Base-by-base conservation (phyloP, 495 filamentous ascomycete genomes). In the Cetradonia linearis region DNA sequence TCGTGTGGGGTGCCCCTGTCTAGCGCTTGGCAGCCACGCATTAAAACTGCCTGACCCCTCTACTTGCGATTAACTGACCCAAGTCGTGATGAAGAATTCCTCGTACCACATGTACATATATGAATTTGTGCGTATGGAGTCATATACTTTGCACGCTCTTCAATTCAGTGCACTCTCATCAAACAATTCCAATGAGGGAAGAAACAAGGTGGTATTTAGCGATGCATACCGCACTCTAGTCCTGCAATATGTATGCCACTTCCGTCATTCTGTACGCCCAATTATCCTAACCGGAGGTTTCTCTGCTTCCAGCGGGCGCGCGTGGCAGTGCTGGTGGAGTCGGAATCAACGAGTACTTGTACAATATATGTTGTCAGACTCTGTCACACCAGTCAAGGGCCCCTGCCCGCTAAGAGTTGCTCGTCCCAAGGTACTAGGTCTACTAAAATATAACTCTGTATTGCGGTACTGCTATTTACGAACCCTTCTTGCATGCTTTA, bases 401-500 rank as follows among this genome's bases (percentile, higher is more conserved):
- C 18, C 18, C 11, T 23, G 50, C 23, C 30, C 52, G 23, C 23
- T 20, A 33, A 27, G 36, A 44, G 30, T 28, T 50, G 7, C 7
- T 33, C 4, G 11, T 25, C 42, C 20, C n/a, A n/a, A n/a, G n/a
- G n/a, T 46, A 46, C 25, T 20, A 46, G 10, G 1, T 25, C 9
- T 46, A 14, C 42, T 46, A 3, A n/a, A 25, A 46, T 25, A 23
- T 14, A n/a, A 20, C n/a, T 46, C 23, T 38, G 10, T n/a, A 23
- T 18, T 25, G 16, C 47, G 56, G 2, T 53, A 38, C 55, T 55
- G 55, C 68, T 70, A 80, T 72, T 91, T 93, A 69, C 93, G 78
- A 52, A 88, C 85, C 69, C 91, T 88, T 72, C 90, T 79, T 10
- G 94, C 93, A 76, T 96, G 93, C 71, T 87, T 93, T 47, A 99